phyloP scores from a whole-genome alignment of 1,284 basidiomycete genomes.

The Wallemia ichthyophaga region DNA sequence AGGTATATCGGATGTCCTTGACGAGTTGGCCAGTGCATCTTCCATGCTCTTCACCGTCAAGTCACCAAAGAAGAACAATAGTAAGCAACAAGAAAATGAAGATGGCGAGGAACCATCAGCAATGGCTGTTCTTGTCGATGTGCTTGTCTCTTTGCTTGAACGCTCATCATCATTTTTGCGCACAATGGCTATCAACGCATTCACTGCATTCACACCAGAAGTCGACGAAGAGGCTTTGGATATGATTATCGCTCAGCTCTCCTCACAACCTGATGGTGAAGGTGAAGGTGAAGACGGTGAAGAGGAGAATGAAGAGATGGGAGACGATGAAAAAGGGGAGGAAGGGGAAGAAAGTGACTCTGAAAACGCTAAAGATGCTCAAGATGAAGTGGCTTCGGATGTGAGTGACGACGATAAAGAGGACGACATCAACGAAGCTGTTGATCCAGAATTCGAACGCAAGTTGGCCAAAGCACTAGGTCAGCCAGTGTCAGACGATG shows the following conservation, averaged over 20 bases:
- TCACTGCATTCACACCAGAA: conserved; percentile 37
- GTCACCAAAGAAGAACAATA: conserved; percentile 12
- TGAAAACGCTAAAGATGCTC: too few relatives aligned
- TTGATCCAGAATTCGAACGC: conserved; percentile 23
- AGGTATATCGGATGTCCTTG: conserved; percentile 25
- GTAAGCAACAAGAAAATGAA: conserved; percentile 13
- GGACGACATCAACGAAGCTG: conserved; percentile 19
- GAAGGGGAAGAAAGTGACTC: conserved; percentile 18
- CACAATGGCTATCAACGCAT: conserved; percentile 47
- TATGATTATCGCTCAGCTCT: conserved; percentile 1
- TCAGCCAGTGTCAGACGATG: conserved; percentile 33
- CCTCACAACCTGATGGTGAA: conserved; percentile 5
- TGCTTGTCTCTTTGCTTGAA: conserved; percentile 64
- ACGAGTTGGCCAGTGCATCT: conserved; percentile 5
- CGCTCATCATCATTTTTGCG: conserved; percentile 54
- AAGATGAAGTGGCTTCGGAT: conserved; percentile 17
- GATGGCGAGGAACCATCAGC: conserved; percentile 23
- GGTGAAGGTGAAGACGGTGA: conserved; percentile 2
- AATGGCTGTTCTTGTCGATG: conserved; percentile 60
- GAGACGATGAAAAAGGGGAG: conserved; percentile 10
- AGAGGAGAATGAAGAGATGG: conserved; percentile 1
- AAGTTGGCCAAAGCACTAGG: conserved; percentile 43
- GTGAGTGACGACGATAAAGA: conserved; percentile 17
- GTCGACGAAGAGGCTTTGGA: conserved; percentile 48
- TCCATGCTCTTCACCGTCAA: conserved; percentile 11